phyloP scores from a whole-genome alignment of 129 eudicot genomes.

The Tagetes patula region DNA sequence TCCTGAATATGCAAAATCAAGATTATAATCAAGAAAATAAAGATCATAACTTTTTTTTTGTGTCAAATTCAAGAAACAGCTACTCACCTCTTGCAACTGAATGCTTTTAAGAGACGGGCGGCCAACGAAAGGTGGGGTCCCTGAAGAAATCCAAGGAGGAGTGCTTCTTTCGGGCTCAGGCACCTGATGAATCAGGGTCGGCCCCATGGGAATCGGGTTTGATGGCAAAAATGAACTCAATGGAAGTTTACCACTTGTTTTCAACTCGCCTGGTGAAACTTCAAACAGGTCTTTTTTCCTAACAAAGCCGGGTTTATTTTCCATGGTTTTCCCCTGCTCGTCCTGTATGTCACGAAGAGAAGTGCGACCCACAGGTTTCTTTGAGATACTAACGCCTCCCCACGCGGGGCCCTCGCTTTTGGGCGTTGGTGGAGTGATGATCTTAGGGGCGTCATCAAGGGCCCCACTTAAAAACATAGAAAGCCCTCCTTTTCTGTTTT shows the following conservation, averaged over 20 bases:
- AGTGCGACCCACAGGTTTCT: constrained; percentile 40
- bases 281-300: constrained; percentile 47
- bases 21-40: neutral
- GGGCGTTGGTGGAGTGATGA: constrained; percentile 47
- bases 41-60: neutral
- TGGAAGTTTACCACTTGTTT: constrained; percentile 47
- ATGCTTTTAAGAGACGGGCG: constrained; percentile 92
- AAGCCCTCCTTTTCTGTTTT: constrained; percentile 89
- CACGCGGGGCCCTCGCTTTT: constrained; percentile 94
- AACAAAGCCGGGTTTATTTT: constrained; percentile 15
- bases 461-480: constrained; percentile 92
- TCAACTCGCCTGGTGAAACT: constrained; percentile 41
- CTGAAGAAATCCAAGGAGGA: constrained; percentile 98
- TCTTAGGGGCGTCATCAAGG: constrained; percentile 73
- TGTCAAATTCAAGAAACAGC: constrained; percentile 9
- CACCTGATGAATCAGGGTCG: constrained; percentile 40
- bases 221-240: constrained; percentile 71
- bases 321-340: constrained; percentile 64
- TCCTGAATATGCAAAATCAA: constrained; percentile 39
- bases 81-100: constrained; percentile 79
- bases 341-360: constrained; percentile 89
- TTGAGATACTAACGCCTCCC: constrained; percentile 73
- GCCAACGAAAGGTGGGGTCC: constrained; percentile 77
- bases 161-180: constrained; percentile 77
- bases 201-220: constrained; percentile 71